phyloP scores from a whole-genome alignment of 179 eudicot species.

The Heliamphora pulchella region DNA sequence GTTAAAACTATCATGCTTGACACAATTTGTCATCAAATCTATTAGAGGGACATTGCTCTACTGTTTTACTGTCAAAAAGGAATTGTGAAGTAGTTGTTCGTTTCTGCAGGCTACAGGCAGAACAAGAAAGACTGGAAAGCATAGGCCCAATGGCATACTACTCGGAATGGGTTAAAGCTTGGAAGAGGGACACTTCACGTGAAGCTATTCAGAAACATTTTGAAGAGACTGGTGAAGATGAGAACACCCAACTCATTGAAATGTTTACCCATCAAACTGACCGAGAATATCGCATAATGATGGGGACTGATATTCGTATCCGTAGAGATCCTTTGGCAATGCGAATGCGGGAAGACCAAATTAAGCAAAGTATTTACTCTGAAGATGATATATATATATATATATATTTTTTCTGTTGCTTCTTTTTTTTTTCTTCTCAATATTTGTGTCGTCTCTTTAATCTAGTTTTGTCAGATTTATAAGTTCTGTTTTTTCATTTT shows the following conservation, averaged over 20 bases:
- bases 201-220: conserved; percentile 92
- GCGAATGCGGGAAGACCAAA: conserved; percentile 95
- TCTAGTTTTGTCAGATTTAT: not conserved
- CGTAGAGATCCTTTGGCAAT: conserved; percentile 91
- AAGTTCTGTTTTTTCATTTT: not conserved
- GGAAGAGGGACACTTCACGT: conserved; percentile 85
- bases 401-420: too few species aligned
- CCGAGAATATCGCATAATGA: conserved; percentile 91
- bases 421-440: too few species aligned
- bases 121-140: conserved; percentile 58
- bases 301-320: conserved; percentile 86
- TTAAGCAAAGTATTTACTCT: conserved; percentile 64
- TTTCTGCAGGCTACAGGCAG: conserved; percentile 61
- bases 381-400: too few species aligned
- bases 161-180: conserved; percentile 94
- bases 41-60: not conserved
- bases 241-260: conserved; percentile 79
- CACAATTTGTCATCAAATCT: not conserved
- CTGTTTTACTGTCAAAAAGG: not conserved
- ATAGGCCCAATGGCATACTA: conserved; percentile 87
- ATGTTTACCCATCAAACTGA: conserved; percentile 87
- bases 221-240: conserved; percentile 99
- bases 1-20: not conserved
- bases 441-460: not conserved
- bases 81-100: conserved; percentile 17